phyloP scores from a whole-genome alignment of 306 rosid species.

The Potentilla sterilis region DNA sequence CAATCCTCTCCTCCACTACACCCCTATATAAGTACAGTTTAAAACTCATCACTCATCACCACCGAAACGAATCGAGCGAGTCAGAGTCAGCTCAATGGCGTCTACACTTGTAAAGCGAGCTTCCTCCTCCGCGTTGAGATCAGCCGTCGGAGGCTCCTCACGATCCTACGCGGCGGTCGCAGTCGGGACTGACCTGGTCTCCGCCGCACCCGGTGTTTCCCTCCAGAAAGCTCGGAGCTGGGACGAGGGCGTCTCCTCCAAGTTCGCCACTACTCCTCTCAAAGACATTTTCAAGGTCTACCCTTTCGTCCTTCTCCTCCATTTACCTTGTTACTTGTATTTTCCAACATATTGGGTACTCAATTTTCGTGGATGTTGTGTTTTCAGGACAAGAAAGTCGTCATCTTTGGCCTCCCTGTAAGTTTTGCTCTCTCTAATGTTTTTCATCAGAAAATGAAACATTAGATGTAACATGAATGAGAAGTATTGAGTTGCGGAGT shows the following conservation, averaged over 20 bases:
- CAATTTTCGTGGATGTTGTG: neutral
- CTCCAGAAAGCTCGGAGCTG: slow-evolving; percentile 92
- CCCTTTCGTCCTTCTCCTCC: neutral
- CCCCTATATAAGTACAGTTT: neutral
- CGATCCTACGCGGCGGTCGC: slow-evolving; percentile 60
- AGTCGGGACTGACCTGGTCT: slow-evolving; percentile 63
- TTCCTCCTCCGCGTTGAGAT: slow-evolving; percentile 38
- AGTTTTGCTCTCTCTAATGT: slow-evolving; percentile 24
- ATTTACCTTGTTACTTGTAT: neutral
- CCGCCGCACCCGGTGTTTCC: slow-evolving; percentile 66
- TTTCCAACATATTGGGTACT: neutral
- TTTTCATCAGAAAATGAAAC: neutral
- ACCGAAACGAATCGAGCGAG: neutral
- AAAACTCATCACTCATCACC: neutral
- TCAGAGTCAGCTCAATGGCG: slow-evolving; percentile 42
- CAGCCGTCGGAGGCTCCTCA: slow-evolving; percentile 36
- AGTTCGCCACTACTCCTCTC: slow-evolving; percentile 80
- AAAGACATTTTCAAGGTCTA: slow-evolving; percentile 76
- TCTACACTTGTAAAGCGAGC: slow-evolving; percentile 51
- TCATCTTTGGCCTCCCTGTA: slow-evolving; percentile 96
- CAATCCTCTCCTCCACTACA: neutral
- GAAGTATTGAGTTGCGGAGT: neutral
- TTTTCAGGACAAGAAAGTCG: slow-evolving; percentile 78
- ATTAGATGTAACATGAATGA: too few species aligned
- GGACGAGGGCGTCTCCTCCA: slow-evolving; percentile 88